Evolutionary conservation across 192 early-diverging fungal species (phyloP).

Genomic region (Entomortierella beljakovae): DNA sequence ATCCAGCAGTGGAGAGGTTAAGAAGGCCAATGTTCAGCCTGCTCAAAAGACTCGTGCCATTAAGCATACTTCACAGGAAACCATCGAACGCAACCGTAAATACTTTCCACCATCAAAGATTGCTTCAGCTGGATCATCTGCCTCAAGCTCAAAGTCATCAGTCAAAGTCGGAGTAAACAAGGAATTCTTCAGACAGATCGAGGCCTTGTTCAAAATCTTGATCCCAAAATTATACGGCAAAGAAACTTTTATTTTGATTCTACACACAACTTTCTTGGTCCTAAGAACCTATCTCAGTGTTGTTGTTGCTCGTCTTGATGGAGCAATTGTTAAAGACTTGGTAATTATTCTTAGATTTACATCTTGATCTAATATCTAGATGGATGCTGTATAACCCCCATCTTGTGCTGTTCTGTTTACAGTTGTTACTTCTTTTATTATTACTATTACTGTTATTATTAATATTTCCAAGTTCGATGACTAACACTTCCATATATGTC

Average conservation of each 20-base stretch:
- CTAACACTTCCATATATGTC: not conserved
- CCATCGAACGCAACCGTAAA: slow-evolving; percentile 58
- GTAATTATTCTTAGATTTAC: slow-evolving; percentile 54
- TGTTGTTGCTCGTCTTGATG: slow-evolving; percentile 92
- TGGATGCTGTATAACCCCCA: no score
- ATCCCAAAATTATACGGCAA: slow-evolving; percentile 84
- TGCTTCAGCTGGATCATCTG: slow-evolving; percentile 33
- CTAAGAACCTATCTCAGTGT: slow-evolving; percentile 93
- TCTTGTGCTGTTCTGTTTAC: no score
- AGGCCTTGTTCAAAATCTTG: slow-evolving; percentile 82
- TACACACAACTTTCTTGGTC: slow-evolving; percentile 90
- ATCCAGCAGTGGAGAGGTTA: not conserved
- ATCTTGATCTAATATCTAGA: not conserved
- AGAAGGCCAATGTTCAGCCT: not conserved
- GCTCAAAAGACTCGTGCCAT: not conserved
- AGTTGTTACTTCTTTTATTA: no score
- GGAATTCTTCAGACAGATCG: slow-evolving; percentile 71
- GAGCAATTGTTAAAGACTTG: slow-evolving; percentile 94
- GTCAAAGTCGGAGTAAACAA: slow-evolving; percentile 71
- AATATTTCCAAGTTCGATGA: not conserved
- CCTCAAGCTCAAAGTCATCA: slow-evolving; percentile 39
- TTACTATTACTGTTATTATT: not conserved
- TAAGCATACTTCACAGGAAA: slow-evolving; percentile 49
- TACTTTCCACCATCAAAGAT: slow-evolving; percentile 54
- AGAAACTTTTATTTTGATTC: slow-evolving; percentile 80